A percentile compares a stretch with the other conserved stretches of the same genome.
Evolutionary conservation across 108 stramenopile species (phyloP).

Genomic region (Mediolabrus comicus): DNA sequence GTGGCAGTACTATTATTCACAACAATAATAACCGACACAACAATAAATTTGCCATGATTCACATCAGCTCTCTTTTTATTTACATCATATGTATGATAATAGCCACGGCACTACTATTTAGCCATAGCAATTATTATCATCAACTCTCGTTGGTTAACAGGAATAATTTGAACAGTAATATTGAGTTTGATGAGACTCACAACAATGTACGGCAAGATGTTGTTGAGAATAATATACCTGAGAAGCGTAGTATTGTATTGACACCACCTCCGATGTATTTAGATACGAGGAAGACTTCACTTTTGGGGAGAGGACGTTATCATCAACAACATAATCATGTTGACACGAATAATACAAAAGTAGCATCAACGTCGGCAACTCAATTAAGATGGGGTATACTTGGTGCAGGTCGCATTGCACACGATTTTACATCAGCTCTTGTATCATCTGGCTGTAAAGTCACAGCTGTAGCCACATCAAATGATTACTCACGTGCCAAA

Average conservation of each 20-base stretch:
- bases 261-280: constrained; percentile 21
- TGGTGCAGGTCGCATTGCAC: constrained; percentile 70
- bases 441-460: constrained; percentile 28
- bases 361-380: too few relatives aligned
- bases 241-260: neutral
- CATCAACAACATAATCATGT: neutral
- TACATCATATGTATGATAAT: neutral
- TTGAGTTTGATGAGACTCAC: neutral
- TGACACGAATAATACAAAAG: neutral
- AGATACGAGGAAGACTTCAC: neutral
- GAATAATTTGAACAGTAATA: neutral
- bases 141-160: too few relatives aligned
- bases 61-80: neutral
- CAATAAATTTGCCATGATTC: neutral
- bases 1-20: too few relatives aligned
- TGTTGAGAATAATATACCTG: constrained; percentile 2
- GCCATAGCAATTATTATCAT: neutral
- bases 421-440: constrained; percentile 50
- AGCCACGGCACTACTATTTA: neutral
- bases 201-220: neutral
- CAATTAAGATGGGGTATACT: constrained; percentile 72
- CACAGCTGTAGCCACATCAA: constrained; percentile 21
- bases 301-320: neutral
- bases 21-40: too few relatives aligned
- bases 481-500: constrained; percentile 2